Evolutionary conservation across 2,329 filamentous ascomycete genomes (phyloP).

Genomic region (Monilinia aucupariae): DNA sequence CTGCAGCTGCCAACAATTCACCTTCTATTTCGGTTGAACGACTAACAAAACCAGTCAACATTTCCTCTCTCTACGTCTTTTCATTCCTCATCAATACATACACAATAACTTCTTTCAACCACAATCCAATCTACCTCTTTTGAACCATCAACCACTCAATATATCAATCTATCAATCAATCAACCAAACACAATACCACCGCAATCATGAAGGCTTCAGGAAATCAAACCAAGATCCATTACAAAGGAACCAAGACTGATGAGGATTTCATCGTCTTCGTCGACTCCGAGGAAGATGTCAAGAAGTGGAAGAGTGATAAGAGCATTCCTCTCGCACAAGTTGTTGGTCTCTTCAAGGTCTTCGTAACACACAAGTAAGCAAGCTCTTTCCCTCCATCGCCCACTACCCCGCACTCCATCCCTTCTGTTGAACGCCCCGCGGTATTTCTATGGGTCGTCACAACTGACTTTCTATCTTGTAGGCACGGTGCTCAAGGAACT

Average conservation of each 20-base stretch:
- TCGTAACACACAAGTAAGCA: slow-evolving; percentile 80
- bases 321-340: slow-evolving; percentile 77
- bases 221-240: slow-evolving; percentile 59
- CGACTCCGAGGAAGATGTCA: slow-evolving; percentile 55
- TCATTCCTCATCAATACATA: slow-evolving; percentile 14
- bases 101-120: slow-evolving; percentile 7
- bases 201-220: slow-evolving; percentile 50
- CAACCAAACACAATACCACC: slow-evolving; percentile 15
- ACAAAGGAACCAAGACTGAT: slow-evolving; percentile 56
- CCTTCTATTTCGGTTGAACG: background rate
- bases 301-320: slow-evolving; percentile 79
- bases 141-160: too few relatives aligned
- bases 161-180: too few relatives aligned
- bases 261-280: slow-evolving; percentile 67
- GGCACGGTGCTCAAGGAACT: slow-evolving; percentile 79
- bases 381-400: background rate
- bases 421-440: background rate
- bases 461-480: slow-evolving; percentile 35
- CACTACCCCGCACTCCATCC: background rate
- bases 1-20: slow-evolving; percentile 16
- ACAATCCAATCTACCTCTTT: background rate
- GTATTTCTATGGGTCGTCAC: background rate
- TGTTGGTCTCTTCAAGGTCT: slow-evolving; percentile 82
- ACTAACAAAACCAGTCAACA: slow-evolving; percentile 34
- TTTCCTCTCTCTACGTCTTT: slow-evolving; percentile 18